Percentiles rank a stretch among this genome's conserved stretches.
These are phyloP conservation scores for Camillea tinctor DNA, from an alignment of 2,329 filamentous ascomycete genomes.

Conservation along the genomic window DNA sequence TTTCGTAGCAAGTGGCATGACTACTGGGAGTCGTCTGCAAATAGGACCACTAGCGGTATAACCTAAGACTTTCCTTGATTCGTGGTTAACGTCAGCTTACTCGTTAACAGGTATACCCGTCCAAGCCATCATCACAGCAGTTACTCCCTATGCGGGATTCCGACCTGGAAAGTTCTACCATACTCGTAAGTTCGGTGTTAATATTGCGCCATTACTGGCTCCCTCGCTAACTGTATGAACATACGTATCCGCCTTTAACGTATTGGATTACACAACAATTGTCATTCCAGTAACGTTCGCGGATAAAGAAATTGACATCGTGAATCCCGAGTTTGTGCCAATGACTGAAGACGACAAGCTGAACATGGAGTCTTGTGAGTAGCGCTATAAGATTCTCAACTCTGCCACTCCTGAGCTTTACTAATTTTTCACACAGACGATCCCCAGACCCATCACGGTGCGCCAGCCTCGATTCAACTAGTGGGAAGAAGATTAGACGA, in stretches of 20 bases:
- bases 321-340: neutral
- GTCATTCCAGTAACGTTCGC: slow-evolving; percentile 4
- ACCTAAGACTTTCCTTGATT: neutral
- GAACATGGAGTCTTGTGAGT: neutral
- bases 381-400: neutral
- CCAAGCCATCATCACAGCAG: slow-evolving; percentile 45
- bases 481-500: neutral
- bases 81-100: slow-evolving; percentile 43
- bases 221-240: neutral
- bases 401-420: neutral
- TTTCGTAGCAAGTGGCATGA: neutral
- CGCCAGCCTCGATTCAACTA: neutral
- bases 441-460: neutral
- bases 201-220: neutral
- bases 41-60: neutral
- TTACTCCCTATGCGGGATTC: slow-evolving; percentile 50
- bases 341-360: neutral
- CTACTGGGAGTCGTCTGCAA: slow-evolving; percentile 40
- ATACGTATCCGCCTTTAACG: slow-evolving; percentile 1
- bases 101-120: slow-evolving; percentile 34
- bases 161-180: slow-evolving; percentile 45
- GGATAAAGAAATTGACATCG: slow-evolving; percentile 1
- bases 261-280: slow-evolving; percentile 1
- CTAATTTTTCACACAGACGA: neutral
- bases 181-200: slow-evolving; percentile 15